A percentile compares a stretch with the other conserved stretches of the same genome.
These are phyloP conservation scores for Cordyceps tenuipes DNA, from an alignment of 2,329 filamentous ascomycete genomes.

Conservation along the genomic window DNA sequence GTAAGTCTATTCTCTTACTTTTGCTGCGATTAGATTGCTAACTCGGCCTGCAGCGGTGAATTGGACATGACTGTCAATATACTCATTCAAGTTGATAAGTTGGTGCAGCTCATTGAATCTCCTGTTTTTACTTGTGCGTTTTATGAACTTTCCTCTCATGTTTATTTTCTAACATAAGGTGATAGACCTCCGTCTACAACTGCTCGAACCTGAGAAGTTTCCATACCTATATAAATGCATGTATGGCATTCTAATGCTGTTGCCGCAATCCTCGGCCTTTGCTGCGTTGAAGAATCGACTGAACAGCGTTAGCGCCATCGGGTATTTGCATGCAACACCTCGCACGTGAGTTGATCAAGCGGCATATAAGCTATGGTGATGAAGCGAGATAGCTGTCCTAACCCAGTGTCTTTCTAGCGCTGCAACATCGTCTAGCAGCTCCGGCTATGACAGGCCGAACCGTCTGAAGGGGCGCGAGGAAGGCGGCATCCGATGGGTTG, in stretches of 20 bases:
- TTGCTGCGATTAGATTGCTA: not conserved
- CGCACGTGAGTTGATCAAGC: conserved; percentile 53
- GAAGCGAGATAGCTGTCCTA: not conserved
- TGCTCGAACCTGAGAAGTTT: conserved; percentile 90
- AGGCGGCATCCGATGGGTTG: conserved; percentile 78
- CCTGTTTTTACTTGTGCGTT: conserved; percentile 90
- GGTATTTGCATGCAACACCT: conserved; percentile 77
- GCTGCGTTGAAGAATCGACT: conserved; percentile 92
- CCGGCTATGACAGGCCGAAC: conserved; percentile 64
- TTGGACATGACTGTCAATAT: conserved; percentile 99
- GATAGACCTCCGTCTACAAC: conserved; percentile 80
- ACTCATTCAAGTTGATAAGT: conserved; percentile 96
- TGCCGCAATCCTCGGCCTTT: conserved; percentile 97
- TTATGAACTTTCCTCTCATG: not conserved
- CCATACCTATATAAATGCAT: conserved; percentile 96
- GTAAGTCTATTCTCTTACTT: conserved; percentile 38
- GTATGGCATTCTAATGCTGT: conserved; percentile 91
- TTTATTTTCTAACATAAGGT: not conserved
- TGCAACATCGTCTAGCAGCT: conserved; percentile 39
- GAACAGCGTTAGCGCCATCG: conserved; percentile 95
- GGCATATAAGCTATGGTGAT: not conserved
- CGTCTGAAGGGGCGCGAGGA: conserved; percentile 78
- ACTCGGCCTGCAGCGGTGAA: conserved; percentile 53
- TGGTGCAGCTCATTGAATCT: conserved; percentile 92
- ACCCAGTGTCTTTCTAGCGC: conserved; percentile 23